These are phyloP conservation scores for Cucurbita ficifolia DNA, from an alignment of 306 rosid genomes.

Conservation along the genomic window DNA sequence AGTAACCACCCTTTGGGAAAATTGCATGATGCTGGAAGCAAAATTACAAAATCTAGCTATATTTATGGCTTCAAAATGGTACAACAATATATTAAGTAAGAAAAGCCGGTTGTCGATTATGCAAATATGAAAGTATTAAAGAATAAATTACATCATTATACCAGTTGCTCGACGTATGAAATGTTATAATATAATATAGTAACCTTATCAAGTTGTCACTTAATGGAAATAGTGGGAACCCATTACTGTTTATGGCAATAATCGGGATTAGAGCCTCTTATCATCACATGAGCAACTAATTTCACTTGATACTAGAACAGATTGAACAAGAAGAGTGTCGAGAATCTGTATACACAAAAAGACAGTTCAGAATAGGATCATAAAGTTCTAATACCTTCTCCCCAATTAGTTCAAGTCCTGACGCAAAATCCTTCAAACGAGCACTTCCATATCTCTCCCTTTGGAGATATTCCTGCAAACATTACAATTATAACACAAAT, in stretches of 20 bases:
- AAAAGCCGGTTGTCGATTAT: not conserved
- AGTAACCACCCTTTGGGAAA: not conserved
- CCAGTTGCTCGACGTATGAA: not conserved
- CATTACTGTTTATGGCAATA: not conserved
- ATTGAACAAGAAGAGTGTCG: not conserved
- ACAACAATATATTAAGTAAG: not conserved
- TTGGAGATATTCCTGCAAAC: slow-evolving; percentile 74
- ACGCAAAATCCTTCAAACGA: slow-evolving; percentile 75
- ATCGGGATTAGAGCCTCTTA: not conserved
- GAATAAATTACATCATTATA: not conserved
- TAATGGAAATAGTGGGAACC: not conserved
- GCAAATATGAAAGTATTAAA: not conserved
- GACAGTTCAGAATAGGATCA: not conserved
- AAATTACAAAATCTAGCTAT: not conserved
- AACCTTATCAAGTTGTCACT: not conserved
- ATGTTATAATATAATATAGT: not conserved
- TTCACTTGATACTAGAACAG: not conserved
- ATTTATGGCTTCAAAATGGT: not conserved
- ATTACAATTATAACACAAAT: not conserved
- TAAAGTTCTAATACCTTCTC: slow-evolving; percentile 45
- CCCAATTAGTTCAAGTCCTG: slow-evolving; percentile 82
- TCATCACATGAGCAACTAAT: not conserved
- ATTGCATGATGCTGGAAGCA: not conserved
- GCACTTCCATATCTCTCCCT: slow-evolving; percentile 88
- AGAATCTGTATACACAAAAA: not conserved